Percentiles rank a stretch among this genome's conserved stretches.
Evolutionary conservation across 208 protist species (phyloP).

Genomic region (Crithidia acanthocephali): DNA sequence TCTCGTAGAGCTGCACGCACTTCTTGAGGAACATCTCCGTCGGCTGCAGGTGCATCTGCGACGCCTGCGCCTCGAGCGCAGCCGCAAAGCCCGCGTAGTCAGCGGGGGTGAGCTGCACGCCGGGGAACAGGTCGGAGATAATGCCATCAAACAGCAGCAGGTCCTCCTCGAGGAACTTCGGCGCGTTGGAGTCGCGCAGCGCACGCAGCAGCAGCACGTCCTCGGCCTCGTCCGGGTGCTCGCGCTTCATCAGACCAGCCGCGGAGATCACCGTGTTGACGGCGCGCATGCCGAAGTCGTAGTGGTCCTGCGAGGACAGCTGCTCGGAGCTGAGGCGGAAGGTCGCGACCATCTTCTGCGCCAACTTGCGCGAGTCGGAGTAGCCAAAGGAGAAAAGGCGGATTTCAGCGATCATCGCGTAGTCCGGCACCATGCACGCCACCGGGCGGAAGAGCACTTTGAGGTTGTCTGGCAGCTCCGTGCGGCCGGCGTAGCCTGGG

Average conservation of each 20-base stretch:
- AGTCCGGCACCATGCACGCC: constrained; percentile 99
- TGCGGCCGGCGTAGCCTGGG: constrained; percentile 98
- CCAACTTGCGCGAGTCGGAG: constrained; percentile 93
- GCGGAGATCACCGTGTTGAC: constrained; percentile 98
- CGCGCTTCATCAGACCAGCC: constrained; percentile 96
- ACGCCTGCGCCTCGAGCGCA: constrained; percentile 71
- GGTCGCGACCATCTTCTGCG: constrained; percentile 97
- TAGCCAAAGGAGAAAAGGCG: constrained; percentile 98
- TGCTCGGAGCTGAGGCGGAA: constrained; percentile 98
- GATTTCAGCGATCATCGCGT: constrained; percentile 99
- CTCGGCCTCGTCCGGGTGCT: constrained; percentile 93
- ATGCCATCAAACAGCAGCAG: constrained; percentile 96
- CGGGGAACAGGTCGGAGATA: constrained; percentile 98
- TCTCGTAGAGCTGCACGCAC: constrained; percentile 98
- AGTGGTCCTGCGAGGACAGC: constrained; percentile 98
- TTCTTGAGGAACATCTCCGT: constrained; percentile 96
- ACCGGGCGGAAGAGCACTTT: constrained; percentile 97
- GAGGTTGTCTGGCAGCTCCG: constrained; percentile 98
- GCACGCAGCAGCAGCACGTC: constrained; percentile 95
- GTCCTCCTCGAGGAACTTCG: constrained; percentile 97
- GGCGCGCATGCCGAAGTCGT: constrained; percentile 99
- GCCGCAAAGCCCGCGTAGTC: constrained; percentile 94
- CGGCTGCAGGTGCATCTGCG: constrained; percentile 91
- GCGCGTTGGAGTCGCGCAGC: constrained; percentile 97
- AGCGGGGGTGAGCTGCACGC: constrained; percentile 81